A percentile compares a stretch with the other conserved stretches of the same genome.
Conservation (phyloP, 140 eudicot genomes). For the Erigeron philadelphicus region DNA sequence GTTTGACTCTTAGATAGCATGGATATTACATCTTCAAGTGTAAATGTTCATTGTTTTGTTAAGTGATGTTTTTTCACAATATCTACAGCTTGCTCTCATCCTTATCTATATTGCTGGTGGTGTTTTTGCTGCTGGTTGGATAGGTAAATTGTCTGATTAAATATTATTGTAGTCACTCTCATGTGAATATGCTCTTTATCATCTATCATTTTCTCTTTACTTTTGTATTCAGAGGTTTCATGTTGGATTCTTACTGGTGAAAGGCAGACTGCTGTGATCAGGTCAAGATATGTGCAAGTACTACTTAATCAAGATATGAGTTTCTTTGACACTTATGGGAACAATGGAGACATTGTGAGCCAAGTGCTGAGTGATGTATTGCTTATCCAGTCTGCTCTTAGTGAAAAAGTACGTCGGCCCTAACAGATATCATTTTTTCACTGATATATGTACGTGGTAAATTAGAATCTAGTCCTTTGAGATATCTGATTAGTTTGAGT, state of each 20-base stretch:
- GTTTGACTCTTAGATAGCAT: slow-evolving; percentile 17
- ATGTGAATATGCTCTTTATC: slow-evolving; percentile 17
- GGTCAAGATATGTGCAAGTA: slow-evolving; percentile 94
- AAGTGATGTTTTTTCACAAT: slow-evolving; percentile 26
- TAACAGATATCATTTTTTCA: neutral
- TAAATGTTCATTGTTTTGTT: slow-evolving; percentile 1
- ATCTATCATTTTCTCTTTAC: slow-evolving; percentile 18
- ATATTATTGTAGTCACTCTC: slow-evolving; percentile 7
- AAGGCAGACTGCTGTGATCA: slow-evolving; percentile 96
- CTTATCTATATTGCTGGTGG: slow-evolving; percentile 90
- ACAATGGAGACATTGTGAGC: slow-evolving; percentile 97
- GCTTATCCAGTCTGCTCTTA: slow-evolving; percentile 96
- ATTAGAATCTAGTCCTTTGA: slow-evolving; percentile 5
- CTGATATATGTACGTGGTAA: neutral
- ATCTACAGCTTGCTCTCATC: slow-evolving; percentile 72
- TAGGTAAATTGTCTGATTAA: slow-evolving; percentile 48
- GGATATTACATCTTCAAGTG: neutral
- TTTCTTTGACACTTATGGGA: slow-evolving; percentile 95
- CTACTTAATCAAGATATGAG: slow-evolving; percentile 96
- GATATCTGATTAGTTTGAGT: slow-evolving; percentile 28
- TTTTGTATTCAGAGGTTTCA: slow-evolving; percentile 68
- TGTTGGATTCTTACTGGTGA: slow-evolving; percentile 99
- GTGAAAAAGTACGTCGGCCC: slow-evolving; percentile 70
- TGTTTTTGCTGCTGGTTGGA: slow-evolving; percentile 98
- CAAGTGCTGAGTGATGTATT: slow-evolving; percentile 95